Base-by-base conservation (phyloP, 176 grass and related monocot species). In the Aegilops umbellulata region DNA sequence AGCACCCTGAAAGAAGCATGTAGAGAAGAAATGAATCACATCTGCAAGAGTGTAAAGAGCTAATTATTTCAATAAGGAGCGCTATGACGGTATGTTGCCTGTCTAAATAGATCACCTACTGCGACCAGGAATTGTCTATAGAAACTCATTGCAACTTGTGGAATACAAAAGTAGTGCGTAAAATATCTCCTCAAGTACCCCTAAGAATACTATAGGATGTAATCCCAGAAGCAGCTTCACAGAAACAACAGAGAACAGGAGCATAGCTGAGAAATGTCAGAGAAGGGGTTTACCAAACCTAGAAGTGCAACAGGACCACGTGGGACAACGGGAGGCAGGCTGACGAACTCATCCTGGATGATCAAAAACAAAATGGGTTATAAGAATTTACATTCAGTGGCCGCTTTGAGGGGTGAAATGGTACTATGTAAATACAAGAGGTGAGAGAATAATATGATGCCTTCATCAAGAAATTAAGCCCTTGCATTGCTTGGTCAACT, bases 271-370 rank as follows among this genome's bases (percentile, higher is more conserved):
- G 13, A 71, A 58, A 39, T 65, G 47, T 67, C 42, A 1, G 51
- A 19, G 3, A 81, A 82, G 46, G 84, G 36, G 63, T 85, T 94
- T 95, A 98, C 96, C 96, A 98, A 98, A 69, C 96, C 96, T 89
- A 98, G 86, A 83, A 98, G 90, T 76, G 96, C 93, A 87, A 98
- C 76, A 77, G 93, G 93, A 74, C 96, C 93, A 24, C 60, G 84
- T 35, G 93, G 96, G 83, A 98, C 46, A 55, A 98, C 86, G 47
- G 93, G 67, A 62, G 96, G 91, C 46, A 98, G 88, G 83, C 86
- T 94, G 65, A 93, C 93, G 65, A 95, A 95, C 75, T 95, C 93
- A 86, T 95, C 96, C 93, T 98, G 78, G 23, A 91, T 32, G 60
- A 57, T 4, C 17, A 65, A 86, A 84, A 60, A 24, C 1, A 74